Evolutionary conservation across 2,329 filamentous ascomycete genomes (phyloP).

Genomic region (Alternaria panax): DNA sequence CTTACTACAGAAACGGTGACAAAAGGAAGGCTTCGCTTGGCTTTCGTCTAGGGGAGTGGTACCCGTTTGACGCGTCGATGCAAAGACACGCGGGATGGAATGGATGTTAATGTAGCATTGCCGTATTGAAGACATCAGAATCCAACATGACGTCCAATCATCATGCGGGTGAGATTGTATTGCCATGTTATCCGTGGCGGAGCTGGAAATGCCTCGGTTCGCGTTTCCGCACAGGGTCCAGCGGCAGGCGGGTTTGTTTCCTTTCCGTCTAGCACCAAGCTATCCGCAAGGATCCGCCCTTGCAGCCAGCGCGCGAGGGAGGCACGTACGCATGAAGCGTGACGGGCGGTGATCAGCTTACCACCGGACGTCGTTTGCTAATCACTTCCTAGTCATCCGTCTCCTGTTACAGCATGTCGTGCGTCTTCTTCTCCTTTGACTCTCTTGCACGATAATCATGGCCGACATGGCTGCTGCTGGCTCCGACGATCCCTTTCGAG

Average conservation of each 20-base stretch:
- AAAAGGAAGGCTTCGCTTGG: conserved; percentile 13
- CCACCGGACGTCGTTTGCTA: neutral
- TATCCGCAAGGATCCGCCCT: conserved; percentile 19
- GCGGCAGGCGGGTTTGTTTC: conserved; percentile 10
- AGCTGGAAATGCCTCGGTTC: conserved; percentile 16
- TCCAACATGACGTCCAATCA: neutral
- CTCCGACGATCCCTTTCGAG: conserved; percentile 13
- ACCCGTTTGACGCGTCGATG: neutral
- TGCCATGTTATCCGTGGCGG: neutral
- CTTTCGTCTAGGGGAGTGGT: conserved; percentile 1
- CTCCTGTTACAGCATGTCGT: conserved; percentile 11
- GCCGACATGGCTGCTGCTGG: conserved; percentile 1
- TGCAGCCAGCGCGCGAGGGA: neutral
- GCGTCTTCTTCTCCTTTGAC: conserved; percentile 1
- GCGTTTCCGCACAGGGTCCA: conserved; percentile 17
- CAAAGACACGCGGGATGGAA: conserved; percentile 1
- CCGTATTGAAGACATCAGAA: conserved; percentile 17
- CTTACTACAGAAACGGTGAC: neutral
- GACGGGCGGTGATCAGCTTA: conserved; percentile 4
- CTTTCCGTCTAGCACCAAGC: conserved; percentile 14
- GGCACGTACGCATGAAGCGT: conserved; percentile 11
- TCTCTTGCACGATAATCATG: conserved; percentile 32
- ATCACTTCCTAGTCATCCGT: neutral
- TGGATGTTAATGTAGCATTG: conserved; percentile 22
- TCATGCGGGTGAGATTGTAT: neutral